Evolutionary conservation across 208 protist species (phyloP).

Genomic region (Crithidia acanthocephali): DNA sequence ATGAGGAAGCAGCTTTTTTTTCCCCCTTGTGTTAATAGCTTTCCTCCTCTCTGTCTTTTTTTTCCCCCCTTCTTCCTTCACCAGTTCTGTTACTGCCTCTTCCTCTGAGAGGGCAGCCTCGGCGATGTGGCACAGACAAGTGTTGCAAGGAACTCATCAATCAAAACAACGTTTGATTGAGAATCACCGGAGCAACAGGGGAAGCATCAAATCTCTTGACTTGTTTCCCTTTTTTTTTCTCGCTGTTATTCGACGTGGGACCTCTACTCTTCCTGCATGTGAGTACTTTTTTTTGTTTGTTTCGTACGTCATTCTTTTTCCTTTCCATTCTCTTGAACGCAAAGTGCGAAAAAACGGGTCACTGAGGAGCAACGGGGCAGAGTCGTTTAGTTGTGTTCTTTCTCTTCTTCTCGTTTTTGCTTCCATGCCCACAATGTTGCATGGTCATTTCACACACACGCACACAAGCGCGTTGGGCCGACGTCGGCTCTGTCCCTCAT

Average conservation of each 20-base stretch:
- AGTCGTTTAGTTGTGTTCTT: too few relatives aligned
- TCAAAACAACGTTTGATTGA: constrained; percentile 2
- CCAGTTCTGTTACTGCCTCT: neutral
- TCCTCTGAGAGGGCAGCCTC: too few relatives aligned
- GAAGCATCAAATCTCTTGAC: too few relatives aligned
- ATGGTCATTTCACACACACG: too few relatives aligned
- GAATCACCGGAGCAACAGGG: neutral
- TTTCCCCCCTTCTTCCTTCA: constrained; percentile 6
- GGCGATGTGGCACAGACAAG: too few relatives aligned
- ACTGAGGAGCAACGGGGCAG: too few relatives aligned
- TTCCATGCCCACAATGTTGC: too few relatives aligned
- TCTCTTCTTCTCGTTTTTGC: neutral
- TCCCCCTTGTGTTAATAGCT: neutral
- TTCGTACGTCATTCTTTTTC: neutral
- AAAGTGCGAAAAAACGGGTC: too few relatives aligned
- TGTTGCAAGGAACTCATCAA: too few relatives aligned
- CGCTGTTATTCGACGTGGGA: neutral
- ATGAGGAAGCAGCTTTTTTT: neutral
- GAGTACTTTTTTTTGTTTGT: neutral
- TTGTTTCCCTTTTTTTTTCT: constrained; percentile 4
- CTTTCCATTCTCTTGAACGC: neutral
- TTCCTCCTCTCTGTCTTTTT: constrained; percentile 13
- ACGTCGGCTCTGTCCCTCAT: neutral
- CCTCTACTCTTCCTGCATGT: neutral
- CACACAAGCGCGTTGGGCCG: too few relatives aligned